Percentiles rank a stretch among this genome's conserved stretches.
Conservation (phyloP, 805 yeast genomes). For the Alloascoidea hylecoeti region DNA sequence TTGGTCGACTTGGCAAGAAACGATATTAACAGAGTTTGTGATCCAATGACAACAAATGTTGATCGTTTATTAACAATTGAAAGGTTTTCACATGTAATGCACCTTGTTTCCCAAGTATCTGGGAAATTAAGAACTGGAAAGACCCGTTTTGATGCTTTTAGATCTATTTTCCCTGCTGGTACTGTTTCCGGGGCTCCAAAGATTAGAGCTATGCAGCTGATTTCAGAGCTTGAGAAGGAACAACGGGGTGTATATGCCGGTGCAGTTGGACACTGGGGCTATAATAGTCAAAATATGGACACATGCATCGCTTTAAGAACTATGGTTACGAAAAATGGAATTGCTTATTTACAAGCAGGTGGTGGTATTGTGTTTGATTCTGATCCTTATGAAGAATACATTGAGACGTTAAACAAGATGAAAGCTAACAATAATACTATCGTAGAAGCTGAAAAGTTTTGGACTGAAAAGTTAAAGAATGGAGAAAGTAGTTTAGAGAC, state of each 20-base stretch:
- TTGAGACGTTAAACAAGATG: conserved; percentile 97
- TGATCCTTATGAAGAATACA: conserved; percentile 88
- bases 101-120: conserved; percentile 85
- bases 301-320: conserved; percentile 97
- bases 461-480: background rate
- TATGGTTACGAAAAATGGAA: conserved; percentile 85
- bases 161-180: conserved; percentile 98
- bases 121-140: conserved; percentile 78
- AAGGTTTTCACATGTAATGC: conserved; percentile 94
- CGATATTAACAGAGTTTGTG: conserved; percentile 91
- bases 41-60: conserved; percentile 70
- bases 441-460: conserved; percentile 72
- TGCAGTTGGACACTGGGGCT: conserved; percentile 97
- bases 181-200: conserved; percentile 98
- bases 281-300: conserved; percentile 89
- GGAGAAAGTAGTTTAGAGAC: too few species aligned
- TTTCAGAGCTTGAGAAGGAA: conserved; percentile 79
- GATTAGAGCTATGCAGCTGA: conserved; percentile 90
- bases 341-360: conserved; percentile 93
- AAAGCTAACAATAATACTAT: conserved; percentile 82
- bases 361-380: conserved; percentile 97
- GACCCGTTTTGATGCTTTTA: conserved; percentile 90
- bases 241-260: conserved; percentile 97
- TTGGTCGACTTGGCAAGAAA: conserved; percentile 95
- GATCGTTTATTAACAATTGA: conserved; percentile 84